A percentile compares a stretch with the other conserved stretches of the same genome.
These are phyloP conservation scores for Hibiscus trionum DNA, from an alignment of 345 rosid species.

Conservation along the genomic window DNA sequence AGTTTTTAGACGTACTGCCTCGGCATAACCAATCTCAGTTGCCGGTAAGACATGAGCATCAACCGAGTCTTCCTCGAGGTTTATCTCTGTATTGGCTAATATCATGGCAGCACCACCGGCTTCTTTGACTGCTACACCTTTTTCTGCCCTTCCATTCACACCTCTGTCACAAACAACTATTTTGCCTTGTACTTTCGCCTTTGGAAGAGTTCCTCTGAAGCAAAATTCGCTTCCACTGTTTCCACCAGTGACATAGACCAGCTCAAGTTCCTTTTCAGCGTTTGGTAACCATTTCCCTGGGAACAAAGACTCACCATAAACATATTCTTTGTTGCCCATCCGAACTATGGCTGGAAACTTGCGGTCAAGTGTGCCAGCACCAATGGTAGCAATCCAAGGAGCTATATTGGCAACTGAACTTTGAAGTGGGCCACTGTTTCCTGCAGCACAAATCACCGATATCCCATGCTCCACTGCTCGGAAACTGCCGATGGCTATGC, in stretches of 20 bases:
- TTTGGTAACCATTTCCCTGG: constrained; percentile 43
- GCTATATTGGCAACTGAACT: constrained; percentile 80
- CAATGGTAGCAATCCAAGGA: constrained; percentile 83
- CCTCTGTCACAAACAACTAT: constrained; percentile 90
- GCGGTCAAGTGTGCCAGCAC: constrained; percentile 83
- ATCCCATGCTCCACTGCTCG: constrained; percentile 73
- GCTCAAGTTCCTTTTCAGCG: constrained; percentile 43
- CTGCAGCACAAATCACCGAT: constrained; percentile 81
- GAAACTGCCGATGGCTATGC: constrained; percentile 82
- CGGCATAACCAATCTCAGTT: constrained; percentile 48
- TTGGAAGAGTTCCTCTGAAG: constrained; percentile 67
- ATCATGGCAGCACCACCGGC: constrained; percentile 95
- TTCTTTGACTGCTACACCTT: constrained; percentile 74
- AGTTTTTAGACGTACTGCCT: constrained; percentile 49
- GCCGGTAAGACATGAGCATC: constrained; percentile 88
- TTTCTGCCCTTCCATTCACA: constrained; percentile 77
- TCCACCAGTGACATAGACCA: constrained; percentile 52
- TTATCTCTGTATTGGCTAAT: constrained; percentile 64
- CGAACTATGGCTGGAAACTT: constrained; percentile 65
- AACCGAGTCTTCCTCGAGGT: constrained; percentile 72
- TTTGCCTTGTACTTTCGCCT: constrained; percentile 50
- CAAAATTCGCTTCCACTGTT: constrained; percentile 70
- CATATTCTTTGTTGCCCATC: constrained; percentile 41
- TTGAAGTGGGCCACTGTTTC: constrained; percentile 76
- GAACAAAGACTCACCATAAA: constrained; percentile 75